Conservation (phyloP, 179 eudicot species). For the Spinacia oleracea region DNA sequence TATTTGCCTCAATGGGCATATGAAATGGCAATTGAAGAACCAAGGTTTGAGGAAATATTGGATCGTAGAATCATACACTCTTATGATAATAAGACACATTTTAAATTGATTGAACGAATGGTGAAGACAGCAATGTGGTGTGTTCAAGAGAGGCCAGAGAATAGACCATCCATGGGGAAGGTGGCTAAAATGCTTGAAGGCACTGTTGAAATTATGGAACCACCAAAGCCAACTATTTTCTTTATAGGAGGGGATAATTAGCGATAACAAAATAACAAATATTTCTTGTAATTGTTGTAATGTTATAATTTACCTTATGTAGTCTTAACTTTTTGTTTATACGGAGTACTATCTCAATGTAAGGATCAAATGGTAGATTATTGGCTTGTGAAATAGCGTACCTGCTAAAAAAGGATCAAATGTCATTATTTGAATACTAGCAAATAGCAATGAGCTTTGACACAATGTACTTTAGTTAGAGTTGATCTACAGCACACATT, state of each 20-base stretch:
- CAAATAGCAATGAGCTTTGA: neutral
- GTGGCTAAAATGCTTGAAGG: conserved; percentile 96
- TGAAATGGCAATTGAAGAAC: conserved; percentile 65
- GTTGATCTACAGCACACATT: too few relatives aligned
- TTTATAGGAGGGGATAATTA: conserved; percentile 31
- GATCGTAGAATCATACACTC: conserved; percentile 52
- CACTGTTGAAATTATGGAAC: conserved; percentile 77
- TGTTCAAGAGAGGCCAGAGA: conserved; percentile 75
- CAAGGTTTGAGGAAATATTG: conserved; percentile 61
- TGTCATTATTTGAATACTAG: neutral
- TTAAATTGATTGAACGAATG: conserved; percentile 70
- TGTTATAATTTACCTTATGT: too few relatives aligned
- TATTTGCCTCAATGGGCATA: conserved; percentile 83
- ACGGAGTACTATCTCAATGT: neutral
- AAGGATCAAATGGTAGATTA: neutral
- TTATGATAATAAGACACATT: conserved; percentile 55
- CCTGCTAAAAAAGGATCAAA: neutral
- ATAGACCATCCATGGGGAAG: conserved; percentile 92
- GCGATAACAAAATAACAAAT: neutral
- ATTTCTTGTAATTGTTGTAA: neutral
- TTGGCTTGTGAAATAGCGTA: neutral
- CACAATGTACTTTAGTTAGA: too few relatives aligned
- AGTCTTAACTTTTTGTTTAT: neutral
- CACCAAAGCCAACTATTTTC: conserved; percentile 75
- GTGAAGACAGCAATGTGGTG: conserved; percentile 98